These are phyloP conservation scores for Aquanectria penicillioides DNA, from an alignment of 2,329 filamentous ascomycete genomes.

Conservation along the genomic window DNA sequence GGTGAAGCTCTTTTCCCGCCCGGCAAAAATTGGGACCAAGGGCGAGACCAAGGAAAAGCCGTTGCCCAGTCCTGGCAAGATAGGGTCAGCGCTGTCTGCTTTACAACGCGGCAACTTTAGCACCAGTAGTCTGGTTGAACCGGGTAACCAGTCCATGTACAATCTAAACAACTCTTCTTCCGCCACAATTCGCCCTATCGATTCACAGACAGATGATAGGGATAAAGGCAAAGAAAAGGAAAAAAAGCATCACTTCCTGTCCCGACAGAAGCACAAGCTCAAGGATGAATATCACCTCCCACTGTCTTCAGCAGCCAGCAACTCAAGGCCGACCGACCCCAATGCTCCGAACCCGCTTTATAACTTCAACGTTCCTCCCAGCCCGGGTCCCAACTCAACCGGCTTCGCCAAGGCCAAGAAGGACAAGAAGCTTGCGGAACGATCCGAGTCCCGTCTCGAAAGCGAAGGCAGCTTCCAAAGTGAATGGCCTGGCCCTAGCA, in stretches of 20 bases:
- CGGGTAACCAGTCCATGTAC: constrained; percentile 72
- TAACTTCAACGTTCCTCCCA: constrained; percentile 79
- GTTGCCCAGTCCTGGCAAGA: constrained; percentile 77
- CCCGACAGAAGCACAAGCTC: constrained; percentile 81
- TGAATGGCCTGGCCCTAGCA: constrained; percentile 66
- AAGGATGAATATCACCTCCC: constrained; percentile 79
- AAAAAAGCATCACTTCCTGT: constrained; percentile 83
- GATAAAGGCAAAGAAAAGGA: constrained; percentile 72
- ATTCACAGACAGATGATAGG: constrained; percentile 58
- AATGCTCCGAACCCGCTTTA: constrained; percentile 80
- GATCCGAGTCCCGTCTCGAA: constrained; percentile 62
- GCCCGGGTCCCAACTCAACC: constrained; percentile 71
- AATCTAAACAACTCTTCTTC: constrained; percentile 80
- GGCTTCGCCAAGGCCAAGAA: constrained; percentile 86
- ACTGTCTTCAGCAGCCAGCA: constrained; percentile 79
- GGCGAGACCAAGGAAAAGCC: constrained; percentile 73
- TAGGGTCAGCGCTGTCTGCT: constrained; percentile 72
- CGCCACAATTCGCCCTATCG: constrained; percentile 76
- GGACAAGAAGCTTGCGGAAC: constrained; percentile 84
- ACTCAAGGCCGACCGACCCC: constrained; percentile 79
- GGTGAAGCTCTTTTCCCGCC: constrained; percentile 83
- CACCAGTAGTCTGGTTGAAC: constrained; percentile 76
- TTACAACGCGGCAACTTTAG: constrained; percentile 74
- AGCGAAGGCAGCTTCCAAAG: constrained; percentile 57
- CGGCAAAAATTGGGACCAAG: constrained; percentile 79